Base-by-base conservation (phyloP, 495 filamentous ascomycete species). In the Xylaria grammica region DNA sequence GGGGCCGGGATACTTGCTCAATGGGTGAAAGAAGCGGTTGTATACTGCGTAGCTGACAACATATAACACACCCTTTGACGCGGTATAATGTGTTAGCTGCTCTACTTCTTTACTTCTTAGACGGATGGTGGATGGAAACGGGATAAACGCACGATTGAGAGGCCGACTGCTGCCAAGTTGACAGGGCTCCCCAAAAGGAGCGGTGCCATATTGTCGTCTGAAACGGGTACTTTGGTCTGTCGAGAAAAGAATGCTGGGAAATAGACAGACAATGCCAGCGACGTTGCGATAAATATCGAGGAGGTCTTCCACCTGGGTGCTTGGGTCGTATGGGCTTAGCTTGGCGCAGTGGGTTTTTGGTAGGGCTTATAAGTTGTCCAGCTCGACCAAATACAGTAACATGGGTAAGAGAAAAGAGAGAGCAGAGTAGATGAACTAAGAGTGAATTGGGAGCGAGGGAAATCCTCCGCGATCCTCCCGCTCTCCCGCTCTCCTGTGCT, bases 1-100 rank as follows among this genome's bases (percentile, higher is more conserved):
- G 13, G 81, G 81, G 1, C 81, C 81, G 2, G 81, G 81, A 51
- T 73, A 81, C 10, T 71, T 75, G 32, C 73, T 49, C 1, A 84
- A 66, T 2, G 81, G 80, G 49, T 83, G 79, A 8, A 82, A 70
- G 57, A 71, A 80, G 40, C 77, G 20, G 63, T 77, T 78, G 48
- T 79, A 81, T n/a, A 80, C 56, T 6, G 54, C 42, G 11, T 29
- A 29, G 2, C 62, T 54, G 24, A 62, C 30, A 45, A 67, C 11
- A 36, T 50, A 55, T 7, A 61, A 38, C 3, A 56, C 30, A 5
- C 30, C 19, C 70, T 72, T 60, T 22, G 19, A 22, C 40, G 15
- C 15, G 26, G 19, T 0, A 7, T 15, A 24, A 27, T 24, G 10
- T 20, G 26, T 50, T 50, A 42, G 34, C 10, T 11, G 3, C 26